These are phyloP conservation scores for Backusella westeae DNA, from an alignment of 192 early-diverging fungal genomes.

Conservation along the genomic window DNA sequence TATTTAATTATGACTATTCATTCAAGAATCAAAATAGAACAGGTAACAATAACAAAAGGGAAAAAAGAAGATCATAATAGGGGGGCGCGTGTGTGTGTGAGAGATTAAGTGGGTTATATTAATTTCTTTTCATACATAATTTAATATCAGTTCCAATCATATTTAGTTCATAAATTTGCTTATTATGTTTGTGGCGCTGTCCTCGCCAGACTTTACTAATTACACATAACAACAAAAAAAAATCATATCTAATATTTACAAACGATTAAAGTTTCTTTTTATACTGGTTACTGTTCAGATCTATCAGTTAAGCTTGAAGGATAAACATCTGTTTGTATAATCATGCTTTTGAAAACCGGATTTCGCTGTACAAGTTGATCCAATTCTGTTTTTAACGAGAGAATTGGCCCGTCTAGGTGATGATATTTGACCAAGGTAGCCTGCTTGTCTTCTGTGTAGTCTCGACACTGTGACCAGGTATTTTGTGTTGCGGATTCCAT, in stretches of 20 bases:
- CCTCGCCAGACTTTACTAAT: not conserved
- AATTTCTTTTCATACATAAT: slow-evolving; percentile 1
- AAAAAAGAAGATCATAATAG: not conserved
- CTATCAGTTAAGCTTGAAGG: not conserved
- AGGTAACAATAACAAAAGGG: not conserved
- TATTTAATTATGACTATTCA: not conserved
- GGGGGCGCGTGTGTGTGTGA: not conserved
- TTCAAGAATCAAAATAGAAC: not conserved
- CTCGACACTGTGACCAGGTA: slow-evolving; percentile 58
- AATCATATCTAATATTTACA: slow-evolving; percentile 4
- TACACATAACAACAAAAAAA: not conserved
- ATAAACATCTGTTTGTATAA: slow-evolving; percentile 3
- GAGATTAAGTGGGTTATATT: not conserved
- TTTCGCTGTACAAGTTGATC: not conserved
- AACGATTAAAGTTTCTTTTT: not conserved
- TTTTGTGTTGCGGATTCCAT: slow-evolving; percentile 28
- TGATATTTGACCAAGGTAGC: slow-evolving; percentile 47
- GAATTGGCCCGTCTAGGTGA: slow-evolving; percentile 43
- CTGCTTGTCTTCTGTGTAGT: slow-evolving; percentile 63
- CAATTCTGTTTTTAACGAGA: slow-evolving; percentile 18
- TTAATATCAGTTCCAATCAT: not conserved
- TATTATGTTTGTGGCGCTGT: not conserved
- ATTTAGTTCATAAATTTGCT: not conserved
- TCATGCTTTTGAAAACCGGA: not conserved
- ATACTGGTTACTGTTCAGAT: not conserved